Percentiles rank a stretch among this genome's conserved stretches.
Evolutionary conservation across 805 yeast genomes (phyloP).

Genomic region (Candida qinlingensis): DNA sequence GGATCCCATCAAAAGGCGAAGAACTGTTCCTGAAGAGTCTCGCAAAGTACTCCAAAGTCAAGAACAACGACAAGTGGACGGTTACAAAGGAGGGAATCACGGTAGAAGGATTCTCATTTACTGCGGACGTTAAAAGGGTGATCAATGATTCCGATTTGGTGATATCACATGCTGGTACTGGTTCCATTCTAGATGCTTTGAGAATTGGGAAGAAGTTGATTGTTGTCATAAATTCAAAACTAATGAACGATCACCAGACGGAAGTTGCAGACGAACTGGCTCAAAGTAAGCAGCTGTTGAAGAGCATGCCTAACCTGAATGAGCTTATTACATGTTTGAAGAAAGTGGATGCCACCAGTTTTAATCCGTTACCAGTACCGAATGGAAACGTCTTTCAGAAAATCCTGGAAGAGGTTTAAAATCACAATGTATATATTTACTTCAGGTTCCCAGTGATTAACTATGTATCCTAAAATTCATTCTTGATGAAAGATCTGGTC

Average conservation of each 20-base stretch:
- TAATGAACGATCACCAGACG: slow-evolving; percentile 86
- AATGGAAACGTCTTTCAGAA: slow-evolving; percentile 10
- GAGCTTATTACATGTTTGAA: slow-evolving; percentile 15
- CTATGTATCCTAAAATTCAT: neutral
- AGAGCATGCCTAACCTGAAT: slow-evolving; percentile 10
- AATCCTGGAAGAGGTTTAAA: slow-evolving; percentile 9
- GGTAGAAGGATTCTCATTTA: slow-evolving; percentile 44
- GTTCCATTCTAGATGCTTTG: slow-evolving; percentile 79
- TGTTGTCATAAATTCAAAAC: slow-evolving; percentile 60
- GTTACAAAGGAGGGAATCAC: slow-evolving; percentile 12
- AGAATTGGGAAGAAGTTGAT: slow-evolving; percentile 51
- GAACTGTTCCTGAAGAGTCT: slow-evolving; percentile 17
- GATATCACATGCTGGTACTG: slow-evolving; percentile 89
- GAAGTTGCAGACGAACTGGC: slow-evolving; percentile 65
- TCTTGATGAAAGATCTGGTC: slow-evolving; percentile 10
- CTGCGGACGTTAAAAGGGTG: slow-evolving; percentile 34
- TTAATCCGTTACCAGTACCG: slow-evolving; percentile 22
- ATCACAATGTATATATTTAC: neutral
- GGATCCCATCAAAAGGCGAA: slow-evolving; percentile 31
- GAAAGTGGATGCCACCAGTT: slow-evolving; percentile 7
- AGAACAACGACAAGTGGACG: neutral
- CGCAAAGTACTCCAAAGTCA: neutral
- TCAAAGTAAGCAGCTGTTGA: slow-evolving; percentile 27
- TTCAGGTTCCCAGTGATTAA: neutral
- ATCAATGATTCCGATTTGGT: slow-evolving; percentile 51